Percentiles rank a stretch among this genome's conserved stretches.
phyloP scores from a whole-genome alignment of 2,329 filamentous ascomycete genomes.

The Ceratocystis harringtonii region DNA sequence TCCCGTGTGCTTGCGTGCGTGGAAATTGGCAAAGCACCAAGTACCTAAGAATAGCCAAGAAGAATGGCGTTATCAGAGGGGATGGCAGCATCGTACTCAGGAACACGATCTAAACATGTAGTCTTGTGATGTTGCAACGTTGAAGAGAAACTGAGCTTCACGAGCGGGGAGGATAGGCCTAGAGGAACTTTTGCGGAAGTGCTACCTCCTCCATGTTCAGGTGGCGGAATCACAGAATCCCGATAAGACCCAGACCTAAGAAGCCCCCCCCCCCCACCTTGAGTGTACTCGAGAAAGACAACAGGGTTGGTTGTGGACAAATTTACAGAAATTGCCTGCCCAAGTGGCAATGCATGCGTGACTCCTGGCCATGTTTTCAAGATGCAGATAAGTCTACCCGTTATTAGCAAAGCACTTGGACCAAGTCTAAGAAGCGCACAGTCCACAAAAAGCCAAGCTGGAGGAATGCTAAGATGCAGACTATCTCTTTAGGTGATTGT shows the following conservation, averaged over 20 bases:
- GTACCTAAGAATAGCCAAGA: neutral
- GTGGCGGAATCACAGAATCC: neutral
- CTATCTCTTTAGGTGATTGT: neutral
- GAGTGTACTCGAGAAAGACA: neutral
- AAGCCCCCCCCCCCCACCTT: too few species aligned
- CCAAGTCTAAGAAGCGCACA: neutral
- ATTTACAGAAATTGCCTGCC: neutral
- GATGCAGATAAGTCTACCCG: slow-evolving; percentile 3
- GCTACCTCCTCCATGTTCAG: neutral
- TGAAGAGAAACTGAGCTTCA: neutral
- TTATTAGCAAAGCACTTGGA: slow-evolving; percentile 1
- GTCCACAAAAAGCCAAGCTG: neutral
- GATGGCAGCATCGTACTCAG: neutral
- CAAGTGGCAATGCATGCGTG: neutral
- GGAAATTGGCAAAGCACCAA: neutral
- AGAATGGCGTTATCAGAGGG: neutral
- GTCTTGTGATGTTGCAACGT: neutral
- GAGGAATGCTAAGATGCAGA: neutral
- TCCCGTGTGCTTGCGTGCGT: neutral
- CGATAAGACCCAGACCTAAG: neutral
- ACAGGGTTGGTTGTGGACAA: neutral
- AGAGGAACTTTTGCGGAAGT: neutral
- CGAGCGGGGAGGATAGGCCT: neutral
- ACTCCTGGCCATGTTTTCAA: neutral
- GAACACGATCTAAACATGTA: neutral